Evolutionary conservation across 441 rosid species (phyloP), one percentile per base, ranked within the genome.

Genomic region (Eutrema salsugineum): DNA sequence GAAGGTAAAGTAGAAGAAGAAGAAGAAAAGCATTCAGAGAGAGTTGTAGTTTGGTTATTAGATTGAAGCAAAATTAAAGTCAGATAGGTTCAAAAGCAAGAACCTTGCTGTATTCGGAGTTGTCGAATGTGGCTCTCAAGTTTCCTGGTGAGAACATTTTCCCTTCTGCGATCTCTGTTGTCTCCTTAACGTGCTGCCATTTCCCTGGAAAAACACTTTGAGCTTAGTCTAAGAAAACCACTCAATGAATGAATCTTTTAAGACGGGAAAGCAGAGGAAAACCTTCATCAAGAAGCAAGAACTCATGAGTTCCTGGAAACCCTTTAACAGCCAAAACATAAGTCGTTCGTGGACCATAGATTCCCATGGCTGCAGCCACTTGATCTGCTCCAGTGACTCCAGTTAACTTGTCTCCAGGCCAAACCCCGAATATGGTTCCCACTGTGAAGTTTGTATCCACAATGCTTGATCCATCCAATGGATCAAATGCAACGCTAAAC

Each of bases 211-310:
- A 47, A 54, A 12, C 33, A 40, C 4, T 50, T 35, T 47, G 65
- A 71, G 65, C 54, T 68, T 63, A 43, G 64, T 32, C 54, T 4
- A 51, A 33, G 43, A 54, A 42, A 57, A 58, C 36, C 39, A 72
- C 35, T 7, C 6, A 35, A 27, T 46, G n/a, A 42, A 36, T 8
- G 38, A 56, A 56, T 44, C 40, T 46, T 61, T 64, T 8, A 17
- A 36, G 36, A 46, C n/a, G 10, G 55, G 49, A 40, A 55, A 28
- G n/a, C 44, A 66, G 48, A 15, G 36, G 8, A 62, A 33, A 59
- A 94, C 97, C 98, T 88, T 95, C 99, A 62, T 95, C 99, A 24
- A 95, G 98, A 73, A 95, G 99, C 79, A 95, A 94, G 88, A 95
- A 95, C 67, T 95, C 97, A 39, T 95, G 98, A 30, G 98, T 95